Evolutionary conservation across 768 basidiomycete genomes (phyloP).

Genomic region (Fomitopsis pulvina): DNA sequence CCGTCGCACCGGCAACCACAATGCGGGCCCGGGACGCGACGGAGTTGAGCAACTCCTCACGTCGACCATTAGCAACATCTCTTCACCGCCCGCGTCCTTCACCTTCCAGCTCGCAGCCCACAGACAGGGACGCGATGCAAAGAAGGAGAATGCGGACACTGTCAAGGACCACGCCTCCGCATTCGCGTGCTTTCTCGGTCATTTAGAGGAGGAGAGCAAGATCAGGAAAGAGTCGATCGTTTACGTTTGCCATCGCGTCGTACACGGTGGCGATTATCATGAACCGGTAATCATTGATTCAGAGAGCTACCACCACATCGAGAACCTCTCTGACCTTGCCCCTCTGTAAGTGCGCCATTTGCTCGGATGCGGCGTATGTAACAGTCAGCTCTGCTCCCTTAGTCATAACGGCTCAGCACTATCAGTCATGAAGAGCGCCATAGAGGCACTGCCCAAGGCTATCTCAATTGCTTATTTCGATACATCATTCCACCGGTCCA

Average conservation of each 20-base stretch:
- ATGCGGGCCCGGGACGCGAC: constrained; percentile 21
- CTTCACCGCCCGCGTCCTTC: constrained; percentile 47
- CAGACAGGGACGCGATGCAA: constrained; percentile 26
- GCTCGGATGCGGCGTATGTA: too few species aligned
- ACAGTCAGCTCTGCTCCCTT: constrained; percentile 7
- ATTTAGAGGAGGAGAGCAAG: constrained; percentile 34
- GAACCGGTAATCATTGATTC: constrained; percentile 63
- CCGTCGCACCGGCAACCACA: constrained; percentile 19
- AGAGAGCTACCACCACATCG: constrained; percentile 65
- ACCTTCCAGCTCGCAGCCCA: constrained; percentile 29
- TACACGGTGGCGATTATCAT: constrained; percentile 81
- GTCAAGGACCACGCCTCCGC: constrained; percentile 57
- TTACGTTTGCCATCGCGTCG: constrained; percentile 71
- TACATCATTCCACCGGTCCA: constrained; percentile 74
- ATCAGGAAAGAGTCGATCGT: constrained; percentile 39
- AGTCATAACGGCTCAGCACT: constrained; percentile 62
- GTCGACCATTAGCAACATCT: constrained; percentile 52
- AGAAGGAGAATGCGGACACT: constrained; percentile 30
- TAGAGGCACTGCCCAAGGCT: constrained; percentile 56
- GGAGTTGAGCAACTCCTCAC: constrained; percentile 40
- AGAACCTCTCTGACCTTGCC: constrained; percentile 70
- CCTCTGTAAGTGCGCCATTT: constrained; percentile 52
- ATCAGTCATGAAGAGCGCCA: constrained; percentile 53
- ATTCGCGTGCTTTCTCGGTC: constrained; percentile 52
- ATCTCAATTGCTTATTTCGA: constrained; percentile 84